phyloP scores from a whole-genome alignment of 371 early-diverging fungal genomes.

The Lichtheimia ramosa region DNA sequence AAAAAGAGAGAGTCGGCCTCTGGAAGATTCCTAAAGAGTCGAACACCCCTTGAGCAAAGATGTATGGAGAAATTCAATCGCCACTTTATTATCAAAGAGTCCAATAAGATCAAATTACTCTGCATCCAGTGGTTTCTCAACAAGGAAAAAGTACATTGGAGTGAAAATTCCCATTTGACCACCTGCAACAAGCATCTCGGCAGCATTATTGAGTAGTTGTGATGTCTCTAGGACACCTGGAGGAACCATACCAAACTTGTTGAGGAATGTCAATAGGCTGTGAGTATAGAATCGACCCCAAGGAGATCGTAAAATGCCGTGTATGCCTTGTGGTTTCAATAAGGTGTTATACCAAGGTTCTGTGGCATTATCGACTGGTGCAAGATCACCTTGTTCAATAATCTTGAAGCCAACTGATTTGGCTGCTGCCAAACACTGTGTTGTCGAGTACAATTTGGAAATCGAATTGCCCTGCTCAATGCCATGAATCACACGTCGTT shows the following conservation, averaged over 20 bases:
- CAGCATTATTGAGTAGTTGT: slow-evolving; percentile 66
- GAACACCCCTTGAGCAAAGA: too few relatives aligned
- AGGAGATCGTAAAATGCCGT: slow-evolving; percentile 51
- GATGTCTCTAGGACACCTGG: slow-evolving; percentile 70
- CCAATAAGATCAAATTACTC: background rate
- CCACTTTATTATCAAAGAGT: background rate
- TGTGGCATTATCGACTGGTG: slow-evolving; percentile 50
- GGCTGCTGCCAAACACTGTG: slow-evolving; percentile 59
- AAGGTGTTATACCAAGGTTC: slow-evolving; percentile 74
- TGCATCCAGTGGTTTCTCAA: slow-evolving; percentile 58
- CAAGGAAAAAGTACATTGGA: slow-evolving; percentile 81
- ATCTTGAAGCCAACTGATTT: slow-evolving; percentile 74
- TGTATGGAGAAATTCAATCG: too few relatives aligned
- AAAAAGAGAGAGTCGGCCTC: too few relatives aligned
- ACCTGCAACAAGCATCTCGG: slow-evolving; percentile 70
- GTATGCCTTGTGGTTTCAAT: slow-evolving; percentile 39
- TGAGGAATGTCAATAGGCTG: slow-evolving; percentile 57
- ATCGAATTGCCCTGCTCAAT: slow-evolving; percentile 80
- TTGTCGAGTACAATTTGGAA: slow-evolving; percentile 67
- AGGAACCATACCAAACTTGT: slow-evolving; percentile 68
- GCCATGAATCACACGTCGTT: slow-evolving; percentile 63
- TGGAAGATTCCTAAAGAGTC: too few relatives aligned
- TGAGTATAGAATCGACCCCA: slow-evolving; percentile 58
- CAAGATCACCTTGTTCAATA: slow-evolving; percentile 60
- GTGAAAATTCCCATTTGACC: slow-evolving; percentile 75